Evolutionary conservation across 1,139 yeast species (phyloP).

Genomic region (Pichia sp.): DNA sequence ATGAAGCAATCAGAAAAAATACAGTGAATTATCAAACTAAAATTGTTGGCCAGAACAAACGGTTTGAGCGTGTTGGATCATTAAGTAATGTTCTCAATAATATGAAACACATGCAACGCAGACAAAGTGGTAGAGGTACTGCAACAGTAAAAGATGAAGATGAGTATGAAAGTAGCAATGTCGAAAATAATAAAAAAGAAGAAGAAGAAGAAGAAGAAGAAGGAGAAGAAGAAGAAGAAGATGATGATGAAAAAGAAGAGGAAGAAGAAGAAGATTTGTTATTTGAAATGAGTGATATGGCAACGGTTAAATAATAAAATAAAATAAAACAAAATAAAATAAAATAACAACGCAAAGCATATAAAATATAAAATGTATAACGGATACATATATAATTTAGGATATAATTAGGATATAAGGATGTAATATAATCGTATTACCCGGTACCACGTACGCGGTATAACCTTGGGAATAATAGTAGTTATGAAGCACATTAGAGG

Average conservation of each 20-base stretch:
- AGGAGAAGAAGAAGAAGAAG: slow-evolving; percentile 37
- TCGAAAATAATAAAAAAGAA: not conserved
- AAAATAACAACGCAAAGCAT: too few relatives aligned
- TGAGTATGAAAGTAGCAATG: not conserved
- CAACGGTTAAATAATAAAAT: slow-evolving; percentile 22
- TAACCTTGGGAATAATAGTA: too few relatives aligned
- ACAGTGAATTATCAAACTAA: not conserved
- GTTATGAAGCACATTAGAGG: too few relatives aligned
- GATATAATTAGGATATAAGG: too few relatives aligned
- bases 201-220: not conserved
- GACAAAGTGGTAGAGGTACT: slow-evolving; percentile 5
- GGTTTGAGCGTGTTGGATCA: slow-evolving; percentile 1
- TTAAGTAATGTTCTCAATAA: slow-evolving; percentile 4
- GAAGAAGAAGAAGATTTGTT: slow-evolving; percentile 76
- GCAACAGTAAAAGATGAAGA: not conserved
- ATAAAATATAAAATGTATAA: too few relatives aligned
- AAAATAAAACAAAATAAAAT: too few relatives aligned
- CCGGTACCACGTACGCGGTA: too few relatives aligned
- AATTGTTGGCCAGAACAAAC: not conserved
- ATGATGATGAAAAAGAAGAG: slow-evolving; percentile 24
- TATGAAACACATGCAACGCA: slow-evolving; percentile 10
- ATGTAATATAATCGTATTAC: too few relatives aligned
- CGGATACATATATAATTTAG: too few relatives aligned
- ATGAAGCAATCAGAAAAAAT: not conserved
- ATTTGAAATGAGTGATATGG: slow-evolving; percentile 90